These are phyloP conservation scores for Piper betle DNA, from an alignment of 164 flowering plant species.

Conservation along the genomic window DNA sequence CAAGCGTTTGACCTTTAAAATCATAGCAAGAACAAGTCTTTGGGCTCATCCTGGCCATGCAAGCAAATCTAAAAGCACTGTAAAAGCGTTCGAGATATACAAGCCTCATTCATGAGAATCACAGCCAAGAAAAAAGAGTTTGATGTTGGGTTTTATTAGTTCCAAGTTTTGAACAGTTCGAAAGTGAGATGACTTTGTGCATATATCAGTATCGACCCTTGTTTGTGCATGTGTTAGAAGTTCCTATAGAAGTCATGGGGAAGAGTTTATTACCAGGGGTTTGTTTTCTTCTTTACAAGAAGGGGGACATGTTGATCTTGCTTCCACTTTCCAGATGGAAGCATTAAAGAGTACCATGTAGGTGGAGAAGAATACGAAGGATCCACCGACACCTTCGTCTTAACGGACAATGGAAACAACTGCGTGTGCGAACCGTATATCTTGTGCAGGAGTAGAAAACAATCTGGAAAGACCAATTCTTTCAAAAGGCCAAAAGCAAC, in stretches of 20 bases:
- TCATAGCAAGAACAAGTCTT: not conserved
- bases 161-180: not conserved
- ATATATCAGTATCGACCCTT: too few species aligned
- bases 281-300: not conserved
- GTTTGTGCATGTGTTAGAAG: not conserved
- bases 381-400: not conserved
- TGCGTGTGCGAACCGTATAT: too few species aligned
- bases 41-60: not conserved
- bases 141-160: not conserved
- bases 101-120: not conserved
- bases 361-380: not conserved
- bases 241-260: not conserved
- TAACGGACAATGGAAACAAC: not conserved
- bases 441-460: not conserved
- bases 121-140: not conserved
- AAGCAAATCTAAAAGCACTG: not conserved
- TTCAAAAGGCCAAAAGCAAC: too few species aligned
- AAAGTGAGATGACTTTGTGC: not conserved
- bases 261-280: not conserved
- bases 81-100: not conserved
- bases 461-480: too few species aligned
- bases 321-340: too few species aligned
- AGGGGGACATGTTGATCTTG: not conserved
- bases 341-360: not conserved
- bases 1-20: constrained; percentile 7